A percentile compares a stretch with the other conserved stretches of the same genome.
phyloP scores from a whole-genome alignment of 495 filamentous ascomycete species.

The Hypoxylon subgilvum region DNA sequence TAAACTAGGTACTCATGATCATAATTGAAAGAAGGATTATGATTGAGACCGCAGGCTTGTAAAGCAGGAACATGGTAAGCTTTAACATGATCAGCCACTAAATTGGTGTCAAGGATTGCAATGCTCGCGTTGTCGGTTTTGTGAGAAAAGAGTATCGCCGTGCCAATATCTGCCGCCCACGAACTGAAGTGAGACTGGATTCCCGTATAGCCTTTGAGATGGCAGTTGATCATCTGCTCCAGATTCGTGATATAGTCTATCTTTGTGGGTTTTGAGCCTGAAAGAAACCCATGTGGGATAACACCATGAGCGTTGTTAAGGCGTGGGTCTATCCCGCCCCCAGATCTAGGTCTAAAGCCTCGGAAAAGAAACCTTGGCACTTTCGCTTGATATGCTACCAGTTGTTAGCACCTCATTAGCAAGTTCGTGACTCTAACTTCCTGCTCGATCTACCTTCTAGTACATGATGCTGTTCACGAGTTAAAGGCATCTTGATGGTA shows the following conservation, averaged over 20 bases:
- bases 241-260: constrained; percentile 12
- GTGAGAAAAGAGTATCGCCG: not conserved
- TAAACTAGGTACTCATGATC: constrained; percentile 10
- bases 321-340: constrained; percentile 5
- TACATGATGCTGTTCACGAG: not conserved
- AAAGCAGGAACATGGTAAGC: constrained; percentile 8
- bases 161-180: constrained; percentile 10
- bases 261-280: not conserved
- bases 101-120: constrained; percentile 21
- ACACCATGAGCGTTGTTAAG: constrained; percentile 12
- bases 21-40: not conserved
- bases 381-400: not conserved
- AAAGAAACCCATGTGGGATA: constrained; percentile 13
- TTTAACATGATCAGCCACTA: constrained; percentile 5
- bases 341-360: constrained; percentile 2
- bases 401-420: not conserved
- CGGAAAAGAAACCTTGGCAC: constrained; percentile 22
- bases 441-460: constrained; percentile 6
- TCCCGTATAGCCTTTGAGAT: not conserved
- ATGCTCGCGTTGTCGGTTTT: not conserved
- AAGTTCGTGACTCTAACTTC: not conserved
- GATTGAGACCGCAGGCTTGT: too few relatives aligned
- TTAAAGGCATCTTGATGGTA: not conserved
- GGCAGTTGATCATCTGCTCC: not conserved
- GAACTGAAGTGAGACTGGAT: constrained; percentile 12